Conservation (phyloP, 805 yeast species). For the Pichia phayaonensis region DNA sequence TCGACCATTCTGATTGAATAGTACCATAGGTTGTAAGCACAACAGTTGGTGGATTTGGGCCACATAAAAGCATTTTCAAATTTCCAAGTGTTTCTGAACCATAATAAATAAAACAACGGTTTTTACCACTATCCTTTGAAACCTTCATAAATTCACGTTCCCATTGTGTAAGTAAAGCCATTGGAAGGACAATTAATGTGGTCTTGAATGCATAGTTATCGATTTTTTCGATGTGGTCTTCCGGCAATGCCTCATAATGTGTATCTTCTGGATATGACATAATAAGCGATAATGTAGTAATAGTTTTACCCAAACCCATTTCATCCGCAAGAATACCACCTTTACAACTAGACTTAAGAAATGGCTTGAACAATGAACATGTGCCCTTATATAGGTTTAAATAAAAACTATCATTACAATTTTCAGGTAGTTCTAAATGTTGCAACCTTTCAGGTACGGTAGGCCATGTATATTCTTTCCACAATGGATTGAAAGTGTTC, state of each 20-base stretch:
- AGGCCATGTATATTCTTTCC: constrained; percentile 81
- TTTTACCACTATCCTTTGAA: constrained; percentile 34
- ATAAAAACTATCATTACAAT: constrained; percentile 38
- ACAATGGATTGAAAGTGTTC: constrained; percentile 70
- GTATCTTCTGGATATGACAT: constrained; percentile 55
- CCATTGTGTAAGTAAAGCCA: constrained; percentile 92
- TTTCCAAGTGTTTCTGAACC: constrained; percentile 55
- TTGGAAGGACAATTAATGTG: constrained; percentile 79
- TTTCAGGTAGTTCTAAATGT: not conserved
- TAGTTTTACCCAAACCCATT: constrained; percentile 94
- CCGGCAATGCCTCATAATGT: constrained; percentile 11
- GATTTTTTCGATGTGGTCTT: constrained; percentile 1
- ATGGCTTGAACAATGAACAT: constrained; percentile 59
- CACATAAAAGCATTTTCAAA: constrained; percentile 38
- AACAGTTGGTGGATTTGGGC: constrained; percentile 50
- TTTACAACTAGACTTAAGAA: constrained; percentile 46
- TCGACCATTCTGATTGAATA: constrained; percentile 65
- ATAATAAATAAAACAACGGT: constrained; percentile 57
- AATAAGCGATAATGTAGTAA: constrained; percentile 69
- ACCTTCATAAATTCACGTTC: constrained; percentile 66
- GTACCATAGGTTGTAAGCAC: constrained; percentile 86
- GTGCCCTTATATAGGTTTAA: constrained; percentile 78
- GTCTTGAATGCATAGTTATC: constrained; percentile 56
- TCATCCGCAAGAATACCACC: constrained; percentile 96
- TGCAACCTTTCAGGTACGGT: constrained; percentile 14